Percentiles rank a stretch among this genome's conserved stretches.
Conservation (phyloP, 2,329 filamentous ascomycete species). For the Clarireedia monteithiana region DNA sequence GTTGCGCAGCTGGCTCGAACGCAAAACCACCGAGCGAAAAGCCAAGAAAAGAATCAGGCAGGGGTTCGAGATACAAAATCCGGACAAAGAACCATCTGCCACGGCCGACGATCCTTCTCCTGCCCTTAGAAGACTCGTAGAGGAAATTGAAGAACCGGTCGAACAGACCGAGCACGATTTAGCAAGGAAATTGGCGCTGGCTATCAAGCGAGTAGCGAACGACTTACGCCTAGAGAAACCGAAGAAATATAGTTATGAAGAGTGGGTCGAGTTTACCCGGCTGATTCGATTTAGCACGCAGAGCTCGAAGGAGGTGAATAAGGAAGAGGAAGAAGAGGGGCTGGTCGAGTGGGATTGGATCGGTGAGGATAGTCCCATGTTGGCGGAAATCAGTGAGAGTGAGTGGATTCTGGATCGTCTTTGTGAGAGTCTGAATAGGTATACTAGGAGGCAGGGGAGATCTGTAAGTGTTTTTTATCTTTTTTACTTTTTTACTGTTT, state of each 20-base stretch:
- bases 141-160: conserved; percentile 31
- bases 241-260: conserved; percentile 55
- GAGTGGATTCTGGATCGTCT: conserved; percentile 61
- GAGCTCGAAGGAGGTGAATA: conserved; percentile 25
- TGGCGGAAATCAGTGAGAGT: conserved; percentile 52
- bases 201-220: conserved; percentile 47
- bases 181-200: conserved; percentile 45
- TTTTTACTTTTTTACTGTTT: no score
- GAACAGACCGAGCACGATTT: conserved; percentile 39
- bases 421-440: conserved; percentile 50
- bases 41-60: conserved; percentile 35
- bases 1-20: conserved; percentile 32
- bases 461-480: conserved; percentile 12
- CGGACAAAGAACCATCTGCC: conserved; percentile 11
- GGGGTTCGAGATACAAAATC: conserved; percentile 28
- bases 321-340: conserved; percentile 48
- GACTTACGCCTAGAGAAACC: conserved; percentile 40
- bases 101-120: conserved; percentile 3
- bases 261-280: conserved; percentile 59
- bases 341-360: conserved; percentile 67
- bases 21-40: conserved; percentile 32
- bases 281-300: conserved; percentile 49
- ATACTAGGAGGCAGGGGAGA: conserved; percentile 26
- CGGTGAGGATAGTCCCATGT: conserved; percentile 58
- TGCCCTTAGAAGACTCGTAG: not conserved